These are phyloP conservation scores for Leccinellum albellum DNA, from an alignment of 768 basidiomycete species.

Conservation along the genomic window DNA sequence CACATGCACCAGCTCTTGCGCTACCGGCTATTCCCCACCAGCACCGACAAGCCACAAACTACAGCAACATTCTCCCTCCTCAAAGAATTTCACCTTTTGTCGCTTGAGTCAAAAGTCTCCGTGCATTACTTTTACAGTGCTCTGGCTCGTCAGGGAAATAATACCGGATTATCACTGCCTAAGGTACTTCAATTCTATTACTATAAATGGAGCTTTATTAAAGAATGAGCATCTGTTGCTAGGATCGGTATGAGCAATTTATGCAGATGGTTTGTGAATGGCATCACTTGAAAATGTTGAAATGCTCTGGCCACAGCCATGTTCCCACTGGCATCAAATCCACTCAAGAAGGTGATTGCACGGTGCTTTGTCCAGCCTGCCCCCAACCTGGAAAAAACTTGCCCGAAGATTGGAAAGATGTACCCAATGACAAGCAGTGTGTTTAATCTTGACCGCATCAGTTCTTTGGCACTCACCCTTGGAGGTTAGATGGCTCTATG, in stretches of 20 bases:
- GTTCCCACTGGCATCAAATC: not conserved
- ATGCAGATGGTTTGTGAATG: not conserved
- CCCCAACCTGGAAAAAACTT: not conserved
- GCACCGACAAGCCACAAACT: not conserved
- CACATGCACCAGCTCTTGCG: not conserved
- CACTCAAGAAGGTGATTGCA: not conserved
- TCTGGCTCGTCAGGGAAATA: not conserved
- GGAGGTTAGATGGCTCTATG: no score
- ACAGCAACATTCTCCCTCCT: not conserved
- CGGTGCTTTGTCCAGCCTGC: not conserved
- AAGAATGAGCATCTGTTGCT: no score
- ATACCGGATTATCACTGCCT: not conserved
- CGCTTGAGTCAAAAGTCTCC: not conserved
- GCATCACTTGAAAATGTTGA: constrained; percentile 1
- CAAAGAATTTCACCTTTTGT: not conserved
- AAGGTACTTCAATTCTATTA: no score
- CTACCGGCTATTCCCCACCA: not conserved
- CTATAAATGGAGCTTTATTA: no score
- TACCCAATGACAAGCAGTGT: not conserved
- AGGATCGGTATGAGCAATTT: not conserved
- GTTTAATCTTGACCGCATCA: no score
- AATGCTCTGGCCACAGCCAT: not conserved
- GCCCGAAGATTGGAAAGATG: not conserved
- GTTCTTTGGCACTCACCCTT: no score
- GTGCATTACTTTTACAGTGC: not conserved